Evolutionary conservation across 495 filamentous ascomycete genomes (phyloP).

Genomic region (Aspergillus nidulans): DNA sequence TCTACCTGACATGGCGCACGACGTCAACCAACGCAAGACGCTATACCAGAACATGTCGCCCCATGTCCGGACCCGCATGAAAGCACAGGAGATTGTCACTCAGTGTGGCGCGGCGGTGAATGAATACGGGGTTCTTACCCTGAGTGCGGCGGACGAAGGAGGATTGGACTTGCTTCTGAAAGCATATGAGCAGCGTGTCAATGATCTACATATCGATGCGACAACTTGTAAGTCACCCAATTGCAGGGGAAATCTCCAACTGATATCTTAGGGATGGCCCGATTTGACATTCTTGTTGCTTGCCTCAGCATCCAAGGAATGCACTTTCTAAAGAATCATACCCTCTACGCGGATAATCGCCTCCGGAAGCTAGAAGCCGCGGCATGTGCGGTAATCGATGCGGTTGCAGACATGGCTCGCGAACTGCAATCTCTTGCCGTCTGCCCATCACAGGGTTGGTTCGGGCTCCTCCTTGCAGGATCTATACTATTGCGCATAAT

Average conservation of each 20-base stretch:
- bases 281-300: slow-evolving; percentile 27
- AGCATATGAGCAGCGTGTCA: slow-evolving; percentile 31
- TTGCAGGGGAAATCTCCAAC: not conserved
- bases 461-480: slow-evolving; percentile 31
- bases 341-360: slow-evolving; percentile 24
- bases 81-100: slow-evolving; percentile 33
- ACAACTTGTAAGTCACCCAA: slow-evolving; percentile 23
- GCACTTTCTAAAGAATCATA: slow-evolving; percentile 40
- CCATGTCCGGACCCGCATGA: slow-evolving; percentile 29
- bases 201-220: slow-evolving; percentile 30
- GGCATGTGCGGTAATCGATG: slow-evolving; percentile 35
- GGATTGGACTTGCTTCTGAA: slow-evolving; percentile 33
- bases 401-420: slow-evolving; percentile 22
- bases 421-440: slow-evolving; percentile 20
- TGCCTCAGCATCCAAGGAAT: slow-evolving; percentile 38
- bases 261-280: slow-evolving; percentile 25
- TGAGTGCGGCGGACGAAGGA: slow-evolving; percentile 35
- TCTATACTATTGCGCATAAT: slow-evolving; percentile 36
- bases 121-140: slow-evolving; percentile 36
- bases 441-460: slow-evolving; percentile 29
- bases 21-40: slow-evolving; percentile 29
- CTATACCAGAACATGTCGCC: slow-evolving; percentile 31
- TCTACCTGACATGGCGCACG: slow-evolving; percentile 31
- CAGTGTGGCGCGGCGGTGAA: slow-evolving; percentile 31
- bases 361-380: slow-evolving; percentile 31